A percentile compares a stretch with the other conserved stretches of the same genome.
phyloP scores from a whole-genome alignment of 2,329 filamentous ascomycete genomes.

The Sporothrix dimorphospora region DNA sequence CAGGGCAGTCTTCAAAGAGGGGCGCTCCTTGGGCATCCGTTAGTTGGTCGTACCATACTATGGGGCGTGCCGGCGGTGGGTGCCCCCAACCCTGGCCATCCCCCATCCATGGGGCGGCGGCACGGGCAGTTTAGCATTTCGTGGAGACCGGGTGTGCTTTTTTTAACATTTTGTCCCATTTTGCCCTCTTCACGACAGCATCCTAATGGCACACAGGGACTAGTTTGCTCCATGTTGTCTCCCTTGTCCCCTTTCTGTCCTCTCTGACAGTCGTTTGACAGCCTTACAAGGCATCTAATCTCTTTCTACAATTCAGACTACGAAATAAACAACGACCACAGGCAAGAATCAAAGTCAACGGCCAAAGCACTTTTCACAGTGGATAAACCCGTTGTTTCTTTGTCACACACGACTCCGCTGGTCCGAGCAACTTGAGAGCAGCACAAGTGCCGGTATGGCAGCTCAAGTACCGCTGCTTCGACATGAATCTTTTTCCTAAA shows the following conservation, averaged over 20 bases:
- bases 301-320: background rate
- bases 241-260: background rate
- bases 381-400: background rate
- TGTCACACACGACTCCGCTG: background rate
- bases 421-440: background rate
- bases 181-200: slow-evolving; percentile 12
- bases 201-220: slow-evolving; percentile 13
- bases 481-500: background rate
- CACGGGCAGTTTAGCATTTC: slow-evolving; percentile 12
- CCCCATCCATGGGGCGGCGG: slow-evolving; percentile 3
- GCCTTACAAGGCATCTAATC: background rate
- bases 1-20: background rate
- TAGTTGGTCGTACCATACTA: background rate
- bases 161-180: background rate
- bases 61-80: slow-evolving; percentile 1
- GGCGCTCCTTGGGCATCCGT: background rate
- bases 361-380: background rate
- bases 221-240: background rate
- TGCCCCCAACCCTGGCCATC: background rate
- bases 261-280: background rate
- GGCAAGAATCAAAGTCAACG: background rate
- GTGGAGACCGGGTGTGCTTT: background rate
- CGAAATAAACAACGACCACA: background rate
- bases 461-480: background rate
- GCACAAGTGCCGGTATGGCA: background rate